phyloP scores from a whole-genome alignment of 208 protist genomes.

The Trypanosoma melophagium region DNA sequence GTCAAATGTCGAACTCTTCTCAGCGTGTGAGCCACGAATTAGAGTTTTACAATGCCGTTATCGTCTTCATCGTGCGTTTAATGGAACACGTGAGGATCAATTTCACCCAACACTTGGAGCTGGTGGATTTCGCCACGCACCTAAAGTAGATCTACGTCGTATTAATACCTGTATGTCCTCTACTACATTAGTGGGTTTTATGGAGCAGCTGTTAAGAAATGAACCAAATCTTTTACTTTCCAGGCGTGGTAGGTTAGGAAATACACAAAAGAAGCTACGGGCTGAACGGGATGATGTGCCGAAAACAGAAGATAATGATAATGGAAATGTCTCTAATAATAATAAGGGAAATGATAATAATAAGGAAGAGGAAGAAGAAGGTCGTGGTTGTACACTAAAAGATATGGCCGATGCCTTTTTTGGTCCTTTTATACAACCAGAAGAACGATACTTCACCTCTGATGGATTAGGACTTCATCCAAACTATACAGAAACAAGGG shows the following conservation, averaged over 20 bases:
- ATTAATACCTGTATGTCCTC: slow-evolving; percentile 60
- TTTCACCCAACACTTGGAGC: slow-evolving; percentile 49
- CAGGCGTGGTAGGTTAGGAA: neutral
- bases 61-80: slow-evolving; percentile 72
- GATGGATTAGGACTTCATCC: slow-evolving; percentile 59
- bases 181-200: slow-evolving; percentile 40
- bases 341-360: neutral
- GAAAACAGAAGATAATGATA: neutral
- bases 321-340: neutral
- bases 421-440: slow-evolving; percentile 17
- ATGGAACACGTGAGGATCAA: slow-evolving; percentile 60
- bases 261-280: neutral
- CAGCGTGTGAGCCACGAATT: slow-evolving; percentile 70
- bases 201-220: slow-evolving; percentile 32
- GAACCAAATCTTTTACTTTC: slow-evolving; percentile 22
- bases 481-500: slow-evolving; percentile 32
- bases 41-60: slow-evolving; percentile 74
- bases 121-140: slow-evolving; percentile 40
- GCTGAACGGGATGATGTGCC: neutral
- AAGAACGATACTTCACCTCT: slow-evolving; percentile 35
- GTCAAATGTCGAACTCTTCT: slow-evolving; percentile 52
- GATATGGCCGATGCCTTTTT: slow-evolving; percentile 26
- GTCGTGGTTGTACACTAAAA: slow-evolving; percentile 13
- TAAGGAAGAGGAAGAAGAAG: neutral
- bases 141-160: slow-evolving; percentile 60